A percentile compares a stretch with the other conserved stretches of the same genome.
Conservation (phyloP, 352 stramenopile genomes). For the Globisporangium paroecandrum region DNA sequence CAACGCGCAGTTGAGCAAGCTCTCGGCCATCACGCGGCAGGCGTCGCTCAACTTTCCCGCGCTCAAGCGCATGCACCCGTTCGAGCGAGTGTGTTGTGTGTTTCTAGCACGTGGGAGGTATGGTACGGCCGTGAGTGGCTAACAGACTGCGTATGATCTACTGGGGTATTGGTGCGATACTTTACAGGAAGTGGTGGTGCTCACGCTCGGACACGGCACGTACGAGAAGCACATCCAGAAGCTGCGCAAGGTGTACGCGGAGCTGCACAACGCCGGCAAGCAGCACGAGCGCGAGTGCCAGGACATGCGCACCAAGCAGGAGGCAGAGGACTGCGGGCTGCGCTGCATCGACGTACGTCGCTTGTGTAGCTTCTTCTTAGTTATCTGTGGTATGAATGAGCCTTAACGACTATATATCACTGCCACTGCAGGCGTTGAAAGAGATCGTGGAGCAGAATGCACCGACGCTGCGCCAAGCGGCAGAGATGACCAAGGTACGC, state of each 20-base stretch:
- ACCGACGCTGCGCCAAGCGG: slow-evolving; percentile 38
- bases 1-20: slow-evolving; percentile 71
- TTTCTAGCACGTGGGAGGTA: neutral
- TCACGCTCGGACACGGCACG: slow-evolving; percentile 65
- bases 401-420: neutral
- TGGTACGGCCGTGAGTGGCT: neutral
- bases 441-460: slow-evolving; percentile 44
- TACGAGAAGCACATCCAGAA: slow-evolving; percentile 78
- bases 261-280: slow-evolving; percentile 76
- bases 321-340: slow-evolving; percentile 68
- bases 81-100: slow-evolving; percentile 55
- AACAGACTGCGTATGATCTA: neutral
- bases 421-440: slow-evolving; percentile 33
- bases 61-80: slow-evolving; percentile 73
- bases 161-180: neutral
- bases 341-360: slow-evolving; percentile 64
- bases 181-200: slow-evolving; percentile 67
- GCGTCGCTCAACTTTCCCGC: slow-evolving; percentile 72
- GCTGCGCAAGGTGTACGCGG: slow-evolving; percentile 73
- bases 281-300: slow-evolving; percentile 66
- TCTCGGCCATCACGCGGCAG: slow-evolving; percentile 71
- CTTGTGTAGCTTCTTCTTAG: neutral
- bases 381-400: neutral
- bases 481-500: slow-evolving; percentile 59
- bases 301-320: slow-evolving; percentile 70